Conservation (phyloP, 2,329 filamentous ascomycete genomes). For the Microdochium nivale region DNA sequence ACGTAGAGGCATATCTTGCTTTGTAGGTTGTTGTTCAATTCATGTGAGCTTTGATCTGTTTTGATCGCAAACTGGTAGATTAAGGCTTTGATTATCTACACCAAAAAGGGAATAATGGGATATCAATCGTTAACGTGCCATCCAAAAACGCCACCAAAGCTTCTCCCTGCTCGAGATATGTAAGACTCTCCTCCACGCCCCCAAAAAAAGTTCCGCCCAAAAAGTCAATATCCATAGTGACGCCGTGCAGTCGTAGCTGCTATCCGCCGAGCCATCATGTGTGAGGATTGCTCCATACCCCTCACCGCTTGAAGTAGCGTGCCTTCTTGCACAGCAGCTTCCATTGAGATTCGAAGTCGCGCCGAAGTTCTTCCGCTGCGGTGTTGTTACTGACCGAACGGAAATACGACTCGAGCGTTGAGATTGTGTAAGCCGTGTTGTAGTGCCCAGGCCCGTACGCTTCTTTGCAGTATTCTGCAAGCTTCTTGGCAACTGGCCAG, state of each 20-base stretch:
- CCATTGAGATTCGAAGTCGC: slow-evolving; percentile 2
- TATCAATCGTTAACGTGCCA: no score
- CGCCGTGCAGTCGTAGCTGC: not conserved
- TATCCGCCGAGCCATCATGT: not conserved
- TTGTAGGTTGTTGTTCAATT: no score
- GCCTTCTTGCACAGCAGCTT: slow-evolving; percentile 3
- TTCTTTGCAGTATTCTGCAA: slow-evolving; percentile 1
- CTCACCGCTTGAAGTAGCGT: slow-evolving; percentile 1
- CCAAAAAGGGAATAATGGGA: no score
- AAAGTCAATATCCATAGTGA: no score
- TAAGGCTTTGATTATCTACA: no score
- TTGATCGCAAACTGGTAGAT: no score
- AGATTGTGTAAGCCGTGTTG: slow-evolving; percentile 4
- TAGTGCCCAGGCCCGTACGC: slow-evolving; percentile 1
- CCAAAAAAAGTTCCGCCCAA: no score
- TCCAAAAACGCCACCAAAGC: no score
- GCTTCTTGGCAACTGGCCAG: slow-evolving; percentile 1
- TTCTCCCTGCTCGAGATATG: no score
- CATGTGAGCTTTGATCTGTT: no score
- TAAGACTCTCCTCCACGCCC: no score
- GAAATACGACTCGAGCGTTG: slow-evolving; percentile 1
- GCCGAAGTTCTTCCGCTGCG: not conserved
- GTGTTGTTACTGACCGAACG: not conserved
- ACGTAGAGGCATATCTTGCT: no score
- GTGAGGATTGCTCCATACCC: not conserved